A percentile compares a stretch with the other conserved stretches of the same genome.
phyloP scores from a whole-genome alignment of 208 protist genomes.

The Leishmania arabica region DNA sequence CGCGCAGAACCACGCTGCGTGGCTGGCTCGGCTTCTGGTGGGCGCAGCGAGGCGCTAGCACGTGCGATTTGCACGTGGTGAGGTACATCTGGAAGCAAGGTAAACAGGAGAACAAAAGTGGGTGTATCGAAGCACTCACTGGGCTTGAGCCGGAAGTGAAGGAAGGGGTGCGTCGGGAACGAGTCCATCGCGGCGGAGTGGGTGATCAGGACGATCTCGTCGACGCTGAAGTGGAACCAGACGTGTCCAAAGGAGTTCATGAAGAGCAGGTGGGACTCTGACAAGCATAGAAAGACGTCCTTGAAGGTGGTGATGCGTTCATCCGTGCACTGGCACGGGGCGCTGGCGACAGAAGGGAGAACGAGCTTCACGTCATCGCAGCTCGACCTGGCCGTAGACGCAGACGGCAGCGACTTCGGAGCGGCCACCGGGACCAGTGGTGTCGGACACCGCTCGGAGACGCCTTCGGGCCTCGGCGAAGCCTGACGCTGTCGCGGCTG shows the following conservation, averaged over 20 bases:
- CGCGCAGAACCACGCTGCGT: background rate
- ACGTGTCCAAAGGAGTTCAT: constrained; percentile 48
- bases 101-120: constrained; percentile 23
- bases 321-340: background rate
- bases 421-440: background rate
- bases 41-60: background rate
- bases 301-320: constrained; percentile 30
- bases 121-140: constrained; percentile 19
- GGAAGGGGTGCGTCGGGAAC: constrained; percentile 12
- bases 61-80: background rate
- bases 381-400: background rate
- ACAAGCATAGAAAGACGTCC: constrained; percentile 42
- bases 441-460: background rate
- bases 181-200: constrained; percentile 25
- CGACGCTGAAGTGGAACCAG: constrained; percentile 34
- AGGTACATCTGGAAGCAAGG: constrained; percentile 19
- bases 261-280: constrained; percentile 44
- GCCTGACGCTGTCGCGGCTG: background rate
- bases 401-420: background rate
- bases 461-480: background rate
- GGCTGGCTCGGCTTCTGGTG: background rate
- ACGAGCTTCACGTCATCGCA: constrained; percentile 39
- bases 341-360: constrained; percentile 7
- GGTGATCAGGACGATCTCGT: constrained; percentile 38
- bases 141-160: constrained; percentile 19